These are phyloP conservation scores for Fraxinus baroniana DNA, from an alignment of 305 asterid genomes.

Conservation along the genomic window DNA sequence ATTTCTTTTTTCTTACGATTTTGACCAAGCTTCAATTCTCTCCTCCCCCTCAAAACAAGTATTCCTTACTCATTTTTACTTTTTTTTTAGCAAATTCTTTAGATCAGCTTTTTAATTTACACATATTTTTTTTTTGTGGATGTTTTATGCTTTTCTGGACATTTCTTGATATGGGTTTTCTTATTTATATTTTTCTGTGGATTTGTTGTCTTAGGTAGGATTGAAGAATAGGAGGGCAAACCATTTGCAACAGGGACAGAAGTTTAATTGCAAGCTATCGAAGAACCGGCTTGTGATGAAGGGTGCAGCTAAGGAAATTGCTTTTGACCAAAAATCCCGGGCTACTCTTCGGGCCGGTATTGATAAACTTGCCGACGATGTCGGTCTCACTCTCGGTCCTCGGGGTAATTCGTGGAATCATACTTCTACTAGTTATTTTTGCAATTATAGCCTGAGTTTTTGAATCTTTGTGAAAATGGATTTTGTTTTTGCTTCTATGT, in stretches of 20 bases:
- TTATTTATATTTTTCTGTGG: background rate
- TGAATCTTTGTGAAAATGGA: background rate
- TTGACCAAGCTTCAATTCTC: slow-evolving; percentile 44
- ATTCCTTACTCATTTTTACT: background rate
- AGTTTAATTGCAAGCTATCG: slow-evolving; percentile 43
- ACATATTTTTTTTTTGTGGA: background rate
- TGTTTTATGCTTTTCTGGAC: background rate
- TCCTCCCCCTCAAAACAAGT: slow-evolving; percentile 59
- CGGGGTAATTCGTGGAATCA: slow-evolving; percentile 53
- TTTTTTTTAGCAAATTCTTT: slow-evolving; percentile 13
- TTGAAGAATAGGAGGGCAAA: slow-evolving; percentile 54
- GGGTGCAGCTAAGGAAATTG: slow-evolving; percentile 88
- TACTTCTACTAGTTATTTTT: background rate
- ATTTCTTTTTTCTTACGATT: no score
- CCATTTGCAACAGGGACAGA: slow-evolving; percentile 75
- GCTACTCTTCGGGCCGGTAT: slow-evolving; percentile 82
- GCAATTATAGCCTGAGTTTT: background rate
- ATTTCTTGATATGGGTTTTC: background rate
- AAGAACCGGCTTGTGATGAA: slow-evolving; percentile 44
- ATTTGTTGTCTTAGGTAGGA: slow-evolving; percentile 43
- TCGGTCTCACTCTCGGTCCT: slow-evolving; percentile 95
- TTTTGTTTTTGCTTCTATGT: background rate
- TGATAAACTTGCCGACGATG: slow-evolving; percentile 91
- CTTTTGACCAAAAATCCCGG: slow-evolving; percentile 83
- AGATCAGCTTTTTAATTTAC: background rate